phyloP scores from a whole-genome alignment of 495 filamentous ascomycete genomes.

The Aspergillus baeticus region DNA sequence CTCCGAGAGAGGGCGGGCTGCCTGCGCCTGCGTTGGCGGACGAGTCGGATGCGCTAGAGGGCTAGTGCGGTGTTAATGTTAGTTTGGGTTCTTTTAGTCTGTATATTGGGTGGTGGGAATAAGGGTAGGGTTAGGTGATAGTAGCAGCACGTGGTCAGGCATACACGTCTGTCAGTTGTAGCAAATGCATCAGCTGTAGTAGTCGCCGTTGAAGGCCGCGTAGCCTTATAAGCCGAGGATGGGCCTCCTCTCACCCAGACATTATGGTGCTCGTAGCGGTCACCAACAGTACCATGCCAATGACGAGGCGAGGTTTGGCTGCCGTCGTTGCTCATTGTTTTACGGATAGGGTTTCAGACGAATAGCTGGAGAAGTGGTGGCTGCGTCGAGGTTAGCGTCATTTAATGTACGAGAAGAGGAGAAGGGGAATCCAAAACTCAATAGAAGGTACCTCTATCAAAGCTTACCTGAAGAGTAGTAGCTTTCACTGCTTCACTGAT shows the following conservation, averaged over 20 bases:
- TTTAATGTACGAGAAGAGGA: no score
- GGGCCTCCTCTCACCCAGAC: conserved; percentile 43
- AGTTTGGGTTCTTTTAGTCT: neutral
- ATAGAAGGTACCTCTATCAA: no score
- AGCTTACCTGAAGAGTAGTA: neutral
- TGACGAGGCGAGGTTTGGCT: conserved; percentile 30
- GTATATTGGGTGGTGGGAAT: neutral
- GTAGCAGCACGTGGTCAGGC: conserved; percentile 2
- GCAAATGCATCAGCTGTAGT: conserved; percentile 21
- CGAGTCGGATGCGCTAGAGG: conserved; percentile 16
- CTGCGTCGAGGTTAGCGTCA: no score
- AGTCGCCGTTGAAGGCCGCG: conserved; percentile 25
- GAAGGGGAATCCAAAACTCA: no score
- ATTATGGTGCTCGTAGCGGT: conserved; percentile 44
- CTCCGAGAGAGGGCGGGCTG: conserved; percentile 15
- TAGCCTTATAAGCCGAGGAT: conserved; percentile 22
- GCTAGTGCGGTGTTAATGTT: conserved; percentile 4
- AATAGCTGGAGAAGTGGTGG: neutral
- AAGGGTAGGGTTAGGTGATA: neutral
- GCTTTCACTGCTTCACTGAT: neutral
- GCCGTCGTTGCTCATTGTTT: conserved; percentile 29
- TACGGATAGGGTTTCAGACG: neutral
- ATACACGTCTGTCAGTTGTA: conserved; percentile 23
- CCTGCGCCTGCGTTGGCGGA: conserved; percentile 7
- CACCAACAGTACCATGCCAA: conserved; percentile 41